Evolutionary conservation across 139 green algal genomes (phyloP).

Genomic region (Diplosphaera chodatii): DNA sequence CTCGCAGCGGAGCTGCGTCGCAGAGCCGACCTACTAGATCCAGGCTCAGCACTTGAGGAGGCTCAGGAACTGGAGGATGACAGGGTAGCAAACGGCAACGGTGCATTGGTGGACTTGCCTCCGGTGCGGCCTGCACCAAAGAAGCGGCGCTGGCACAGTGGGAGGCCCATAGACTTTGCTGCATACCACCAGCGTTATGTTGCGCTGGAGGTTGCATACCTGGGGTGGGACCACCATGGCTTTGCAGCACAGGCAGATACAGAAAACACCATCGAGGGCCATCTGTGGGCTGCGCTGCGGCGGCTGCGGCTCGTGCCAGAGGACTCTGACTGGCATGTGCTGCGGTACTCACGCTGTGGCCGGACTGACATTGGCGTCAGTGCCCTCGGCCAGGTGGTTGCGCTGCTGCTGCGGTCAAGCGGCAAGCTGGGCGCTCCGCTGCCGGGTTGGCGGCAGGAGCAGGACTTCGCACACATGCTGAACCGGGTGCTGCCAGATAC

Average conservation of each 20-base stretch:
- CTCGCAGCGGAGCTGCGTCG: background rate
- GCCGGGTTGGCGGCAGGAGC: constrained; percentile 41
- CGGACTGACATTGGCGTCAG: constrained; percentile 83
- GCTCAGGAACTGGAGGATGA: too few relatives aligned
- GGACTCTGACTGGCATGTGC: constrained; percentile 30
- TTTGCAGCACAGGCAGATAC: constrained; percentile 71
- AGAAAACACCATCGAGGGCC: constrained; percentile 67
- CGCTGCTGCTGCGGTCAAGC: constrained; percentile 61
- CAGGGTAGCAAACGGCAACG: too few relatives aligned
- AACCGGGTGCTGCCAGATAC: constrained; percentile 61
- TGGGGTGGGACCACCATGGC: constrained; percentile 69
- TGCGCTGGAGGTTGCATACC: constrained; percentile 77
- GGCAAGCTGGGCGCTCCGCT: constrained; percentile 21
- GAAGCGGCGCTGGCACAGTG: background rate
- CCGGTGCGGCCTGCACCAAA: too few relatives aligned
- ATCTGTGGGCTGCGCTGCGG: constrained; percentile 62
- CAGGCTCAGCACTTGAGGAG: background rate
- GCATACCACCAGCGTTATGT: constrained; percentile 48
- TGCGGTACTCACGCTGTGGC: constrained; percentile 71
- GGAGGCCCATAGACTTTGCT: constrained; percentile 5
- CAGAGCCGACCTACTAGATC: background rate
- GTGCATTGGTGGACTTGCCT: too few relatives aligned
- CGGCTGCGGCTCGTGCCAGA: constrained; percentile 52
- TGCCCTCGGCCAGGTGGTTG: constrained; percentile 69
- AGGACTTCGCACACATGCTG: constrained; percentile 76